Conservation (phyloP, 495 filamentous ascomycete genomes). For the Cryomyces minteri region DNA sequence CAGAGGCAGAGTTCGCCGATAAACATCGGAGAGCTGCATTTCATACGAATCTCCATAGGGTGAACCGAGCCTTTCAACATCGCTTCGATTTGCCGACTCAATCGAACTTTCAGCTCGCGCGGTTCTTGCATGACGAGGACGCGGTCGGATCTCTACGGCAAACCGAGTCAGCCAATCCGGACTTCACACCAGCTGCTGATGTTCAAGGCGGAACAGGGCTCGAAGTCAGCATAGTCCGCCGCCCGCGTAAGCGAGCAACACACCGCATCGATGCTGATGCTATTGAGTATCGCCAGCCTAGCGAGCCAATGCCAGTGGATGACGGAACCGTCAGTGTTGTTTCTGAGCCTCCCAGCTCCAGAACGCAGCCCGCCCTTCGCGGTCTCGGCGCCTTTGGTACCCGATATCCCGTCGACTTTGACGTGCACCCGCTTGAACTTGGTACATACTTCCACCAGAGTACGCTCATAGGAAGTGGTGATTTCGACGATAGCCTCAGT, state of each 20-base stretch:
- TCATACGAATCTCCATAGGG: constrained; percentile 5
- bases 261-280: constrained; percentile 14
- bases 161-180: no score
- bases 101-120: constrained; percentile 1
- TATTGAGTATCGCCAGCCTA: constrained; percentile 18
- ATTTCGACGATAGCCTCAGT: constrained; percentile 23
- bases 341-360: neutral
- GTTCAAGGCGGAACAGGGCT: no score
- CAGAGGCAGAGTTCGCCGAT: constrained; percentile 11
- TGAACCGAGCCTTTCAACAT: constrained; percentile 6
- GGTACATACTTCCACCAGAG: constrained; percentile 61
- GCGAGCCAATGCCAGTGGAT: constrained; percentile 13
- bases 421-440: constrained; percentile 40
- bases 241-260: constrained; percentile 12
- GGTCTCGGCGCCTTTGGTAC: constrained; percentile 40
- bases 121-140: neutral
- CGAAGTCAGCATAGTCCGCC: neutral
- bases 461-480: constrained; percentile 60
- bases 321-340: neutral
- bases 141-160: neutral
- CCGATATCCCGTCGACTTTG: constrained; percentile 59
- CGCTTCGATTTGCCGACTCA: neutral
- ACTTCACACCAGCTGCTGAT: no score
- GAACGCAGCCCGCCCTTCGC: constrained; percentile 19
- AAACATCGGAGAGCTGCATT: constrained; percentile 14